Conservation (phyloP, 2,329 filamentous ascomycete genomes). For the Cytospora paraplurivora region DNA sequence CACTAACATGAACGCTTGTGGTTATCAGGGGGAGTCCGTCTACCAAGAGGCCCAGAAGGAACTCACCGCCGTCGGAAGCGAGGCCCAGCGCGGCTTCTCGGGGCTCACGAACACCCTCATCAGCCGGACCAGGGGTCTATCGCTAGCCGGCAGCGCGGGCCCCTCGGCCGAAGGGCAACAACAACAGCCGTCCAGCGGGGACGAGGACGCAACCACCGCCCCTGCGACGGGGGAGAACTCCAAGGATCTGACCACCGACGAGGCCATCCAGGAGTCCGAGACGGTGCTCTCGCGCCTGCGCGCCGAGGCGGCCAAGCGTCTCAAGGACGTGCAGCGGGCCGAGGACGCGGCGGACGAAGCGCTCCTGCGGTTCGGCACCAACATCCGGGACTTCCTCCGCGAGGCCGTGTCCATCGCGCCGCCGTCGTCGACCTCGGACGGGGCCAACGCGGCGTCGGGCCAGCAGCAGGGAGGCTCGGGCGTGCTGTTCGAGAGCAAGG, state of each 20-base stretch:
- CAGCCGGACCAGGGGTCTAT: conserved; percentile 73
- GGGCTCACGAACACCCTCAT: conserved; percentile 69
- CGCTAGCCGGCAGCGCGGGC: conserved; percentile 52
- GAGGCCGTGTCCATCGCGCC: conserved; percentile 90
- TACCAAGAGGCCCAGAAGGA: conserved; percentile 89
- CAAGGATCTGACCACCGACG: conserved; percentile 44
- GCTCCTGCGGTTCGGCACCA: conserved; percentile 85
- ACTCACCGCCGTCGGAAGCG: conserved; percentile 74
- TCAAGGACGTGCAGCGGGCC: conserved; percentile 87
- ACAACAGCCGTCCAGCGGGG: conserved; percentile 34
- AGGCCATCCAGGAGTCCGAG: conserved; percentile 52
- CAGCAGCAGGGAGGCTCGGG: conserved; percentile 41
- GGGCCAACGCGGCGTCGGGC: conserved; percentile 42
- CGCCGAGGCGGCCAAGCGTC: conserved; percentile 74
- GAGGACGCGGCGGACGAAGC: conserved; percentile 97
- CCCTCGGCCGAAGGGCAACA: conserved; percentile 34
- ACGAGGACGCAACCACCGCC: conserved; percentile 42
- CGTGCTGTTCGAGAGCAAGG: conserved; percentile 91
- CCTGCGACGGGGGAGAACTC: conserved; percentile 42
- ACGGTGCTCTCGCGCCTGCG: conserved; percentile 76
- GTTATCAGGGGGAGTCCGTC: conserved; percentile 68
- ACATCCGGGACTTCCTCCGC: conserved; percentile 83
- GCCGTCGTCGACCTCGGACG: conserved; percentile 51
- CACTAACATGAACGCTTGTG: neutral
- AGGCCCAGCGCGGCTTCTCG: conserved; percentile 79